Base-by-base conservation (phyloP, 768 basidiomycete genomes). In the Neoboletus magnificus region DNA sequence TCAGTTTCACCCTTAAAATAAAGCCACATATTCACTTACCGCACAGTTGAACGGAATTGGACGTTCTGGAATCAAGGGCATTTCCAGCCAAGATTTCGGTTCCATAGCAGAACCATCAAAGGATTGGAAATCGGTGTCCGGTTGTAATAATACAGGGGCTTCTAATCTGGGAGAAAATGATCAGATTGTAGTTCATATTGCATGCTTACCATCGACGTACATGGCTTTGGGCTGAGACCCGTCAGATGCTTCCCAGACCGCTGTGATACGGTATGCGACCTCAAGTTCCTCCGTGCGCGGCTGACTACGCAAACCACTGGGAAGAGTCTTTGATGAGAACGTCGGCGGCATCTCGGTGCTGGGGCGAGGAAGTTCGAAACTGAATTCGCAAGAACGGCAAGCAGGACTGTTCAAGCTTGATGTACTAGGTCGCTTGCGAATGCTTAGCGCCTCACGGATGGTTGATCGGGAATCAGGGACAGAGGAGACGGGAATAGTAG, bases 291-390 rank as follows among this genome's bases (percentile, higher is more conserved):
- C 79, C 39, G 61, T 64, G 25, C 48, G 54, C 0, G 70, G 54
- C 15, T 65, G 67, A 5, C 71, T 66, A 27, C 56, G 53, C 18
- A 58, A 64, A 41, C 63, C 56, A 15, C 60, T 61, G 9, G 69
- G 62, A 16, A 75, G 67, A 10, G 68, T 71, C 9, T 74, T 67
- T 8, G 74, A 70, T 30, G 74, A 74, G 62, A 85, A 86, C 0
- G 83, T 82, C 0, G 83, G 73, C 0, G 88, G 88, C 44, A 89
- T 70, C 59, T 85, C 84, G 62, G 86, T 84, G 0, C 82, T 81
- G 0, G 70, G 70, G 52, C 73, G 76, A 32, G 85, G 84, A 33
- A 86, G 73, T 9, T 80, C 74, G 62, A 88, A 85, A 9, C 72
- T 68, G 60, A 88, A 89, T 43, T 76, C 68, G 52, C 66, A 72